Percentiles rank a stretch among this genome's conserved stretches.
Evolutionary conservation across 179 eudicot species (phyloP).

Genomic region (Silene coronaria): DNA sequence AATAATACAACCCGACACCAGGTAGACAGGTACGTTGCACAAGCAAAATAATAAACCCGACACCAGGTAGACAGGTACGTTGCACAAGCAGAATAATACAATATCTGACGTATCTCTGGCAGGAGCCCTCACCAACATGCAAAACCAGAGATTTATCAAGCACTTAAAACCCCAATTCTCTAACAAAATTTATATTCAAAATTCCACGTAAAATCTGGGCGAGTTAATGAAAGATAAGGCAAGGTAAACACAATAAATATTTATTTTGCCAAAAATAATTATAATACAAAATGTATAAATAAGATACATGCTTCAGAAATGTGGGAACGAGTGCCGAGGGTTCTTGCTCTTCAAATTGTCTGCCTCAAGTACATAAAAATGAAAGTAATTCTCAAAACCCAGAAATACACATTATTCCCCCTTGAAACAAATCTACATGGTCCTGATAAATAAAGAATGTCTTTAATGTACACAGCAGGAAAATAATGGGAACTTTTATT

Average conservation of each 20-base stretch:
- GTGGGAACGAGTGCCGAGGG: slow-evolving; percentile 16
- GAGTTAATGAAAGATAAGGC: background rate
- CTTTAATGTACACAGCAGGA: slow-evolving; percentile 28
- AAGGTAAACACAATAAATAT: background rate
- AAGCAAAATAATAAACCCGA: too few species aligned
- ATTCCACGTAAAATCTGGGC: background rate
- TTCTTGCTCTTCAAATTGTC: slow-evolving; percentile 16
- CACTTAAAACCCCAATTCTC: background rate
- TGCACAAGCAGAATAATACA: too few species aligned
- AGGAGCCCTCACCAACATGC: too few species aligned
- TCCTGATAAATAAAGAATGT: slow-evolving; percentile 21
- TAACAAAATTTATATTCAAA: background rate
- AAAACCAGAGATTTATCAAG: too few species aligned
- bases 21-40: too few species aligned
- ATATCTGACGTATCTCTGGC: too few species aligned
- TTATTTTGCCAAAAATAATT: slow-evolving; percentile 7
- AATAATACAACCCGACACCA: too few species aligned
- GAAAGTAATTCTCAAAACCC: slow-evolving; percentile 13
- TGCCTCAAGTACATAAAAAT: slow-evolving; percentile 18
- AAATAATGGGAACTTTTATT: slow-evolving; percentile 27
- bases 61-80: too few species aligned
- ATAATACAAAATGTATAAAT: background rate
- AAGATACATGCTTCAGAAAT: slow-evolving; percentile 26
- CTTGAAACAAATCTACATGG: slow-evolving; percentile 25
- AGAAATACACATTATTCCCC: slow-evolving; percentile 16